Conservation (phyloP, 2,329 filamentous ascomycete genomes). For the Amauroascus niger region DNA sequence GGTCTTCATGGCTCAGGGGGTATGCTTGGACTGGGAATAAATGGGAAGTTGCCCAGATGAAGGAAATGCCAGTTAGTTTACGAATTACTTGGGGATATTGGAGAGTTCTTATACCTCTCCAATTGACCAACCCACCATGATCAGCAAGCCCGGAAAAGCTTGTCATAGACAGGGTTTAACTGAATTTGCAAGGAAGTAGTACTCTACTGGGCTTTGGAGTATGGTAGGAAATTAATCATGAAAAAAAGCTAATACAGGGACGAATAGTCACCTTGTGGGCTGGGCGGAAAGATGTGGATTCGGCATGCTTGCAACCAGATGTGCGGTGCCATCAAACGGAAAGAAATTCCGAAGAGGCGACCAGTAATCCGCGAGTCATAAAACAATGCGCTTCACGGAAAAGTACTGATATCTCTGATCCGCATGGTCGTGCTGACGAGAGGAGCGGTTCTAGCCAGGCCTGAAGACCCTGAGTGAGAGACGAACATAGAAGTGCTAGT, state of each 20-base stretch:
- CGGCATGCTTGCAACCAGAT: neutral
- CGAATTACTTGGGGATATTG: neutral
- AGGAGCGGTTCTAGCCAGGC: neutral
- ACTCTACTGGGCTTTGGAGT: neutral
- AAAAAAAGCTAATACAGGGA: neutral
- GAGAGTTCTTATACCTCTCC: constrained; percentile 2
- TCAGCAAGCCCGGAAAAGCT: neutral
- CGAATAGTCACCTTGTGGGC: neutral
- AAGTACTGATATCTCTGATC: neutral
- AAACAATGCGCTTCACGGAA: neutral
- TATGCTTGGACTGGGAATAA: neutral
- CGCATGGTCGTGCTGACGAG: neutral
- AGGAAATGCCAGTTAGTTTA: neutral
- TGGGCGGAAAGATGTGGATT: neutral
- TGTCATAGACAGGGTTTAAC: neutral
- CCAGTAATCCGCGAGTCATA: neutral
- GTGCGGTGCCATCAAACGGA: neutral
- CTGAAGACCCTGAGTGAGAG: neutral
- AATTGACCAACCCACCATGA: neutral
- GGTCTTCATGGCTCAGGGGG: constrained; percentile 12
- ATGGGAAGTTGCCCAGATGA: neutral
- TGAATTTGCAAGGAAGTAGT: neutral
- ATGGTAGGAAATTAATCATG: neutral
- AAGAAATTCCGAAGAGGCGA: neutral
- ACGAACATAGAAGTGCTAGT: neutral